A percentile compares a stretch with the other conserved stretches of the same genome.
Evolutionary conservation across 108 stramenopile genomes (phyloP).

Genomic region (Nitzschia sp.): DNA sequence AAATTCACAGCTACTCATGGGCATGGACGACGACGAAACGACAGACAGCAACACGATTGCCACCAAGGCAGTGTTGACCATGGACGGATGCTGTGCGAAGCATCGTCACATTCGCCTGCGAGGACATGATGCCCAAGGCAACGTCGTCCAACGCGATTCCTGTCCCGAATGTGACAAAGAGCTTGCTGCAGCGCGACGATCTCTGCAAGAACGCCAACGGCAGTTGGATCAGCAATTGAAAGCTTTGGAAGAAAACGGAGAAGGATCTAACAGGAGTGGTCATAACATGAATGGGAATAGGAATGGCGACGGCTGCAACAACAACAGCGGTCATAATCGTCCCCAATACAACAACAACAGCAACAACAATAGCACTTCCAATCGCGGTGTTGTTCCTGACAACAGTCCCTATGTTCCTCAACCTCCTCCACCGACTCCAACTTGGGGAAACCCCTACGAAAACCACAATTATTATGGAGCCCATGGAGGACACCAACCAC

Average conservation of each 20-base stretch:
- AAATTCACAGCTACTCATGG: background rate
- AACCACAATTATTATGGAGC: no score
- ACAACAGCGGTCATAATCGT: background rate
- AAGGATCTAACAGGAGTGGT: no score
- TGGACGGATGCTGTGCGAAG: constrained; percentile 35
- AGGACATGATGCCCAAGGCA: constrained; percentile 16
- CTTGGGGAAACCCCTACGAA: background rate
- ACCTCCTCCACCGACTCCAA: background rate
- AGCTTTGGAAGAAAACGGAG: constrained; percentile 19
- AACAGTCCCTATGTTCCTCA: background rate
- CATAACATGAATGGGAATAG: background rate
- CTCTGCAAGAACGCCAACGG: constrained; percentile 8
- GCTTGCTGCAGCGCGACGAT: constrained; percentile 4
- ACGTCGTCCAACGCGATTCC: constrained; percentile 33
- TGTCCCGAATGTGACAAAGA: constrained; percentile 35
- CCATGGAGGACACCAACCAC: no score
- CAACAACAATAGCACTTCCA: background rate
- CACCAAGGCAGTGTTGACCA: constrained; percentile 29
- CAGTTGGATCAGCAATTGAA: constrained; percentile 40
- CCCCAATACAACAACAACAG: background rate
- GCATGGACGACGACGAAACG: constrained; percentile 10
- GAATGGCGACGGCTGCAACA: no score
- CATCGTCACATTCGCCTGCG: constrained; percentile 33
- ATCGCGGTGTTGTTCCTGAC: background rate
- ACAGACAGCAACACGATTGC: constrained; percentile 15